Conservation (phyloP, 2,329 filamentous ascomycete genomes). For the Thelonectria discophora region DNA sequence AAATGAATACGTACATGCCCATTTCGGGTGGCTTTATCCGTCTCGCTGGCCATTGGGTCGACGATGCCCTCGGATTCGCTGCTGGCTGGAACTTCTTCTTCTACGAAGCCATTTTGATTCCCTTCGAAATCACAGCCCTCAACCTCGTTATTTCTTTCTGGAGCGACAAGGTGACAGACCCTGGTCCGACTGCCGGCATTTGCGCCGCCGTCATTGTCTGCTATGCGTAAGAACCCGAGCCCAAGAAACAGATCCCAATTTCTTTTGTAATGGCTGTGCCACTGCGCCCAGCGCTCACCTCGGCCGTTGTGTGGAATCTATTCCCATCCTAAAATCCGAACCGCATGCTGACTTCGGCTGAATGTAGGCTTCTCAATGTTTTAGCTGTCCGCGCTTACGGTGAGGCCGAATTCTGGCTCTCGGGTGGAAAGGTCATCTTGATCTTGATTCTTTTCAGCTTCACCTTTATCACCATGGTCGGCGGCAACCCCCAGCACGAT, state of each 20-base stretch:
- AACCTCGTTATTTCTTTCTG: slow-evolving; percentile 55
- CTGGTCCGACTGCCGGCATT: slow-evolving; percentile 72
- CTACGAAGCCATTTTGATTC: slow-evolving; percentile 55
- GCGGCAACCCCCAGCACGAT: slow-evolving; percentile 76
- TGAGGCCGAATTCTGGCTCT: slow-evolving; percentile 76
- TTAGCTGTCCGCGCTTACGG: slow-evolving; percentile 73
- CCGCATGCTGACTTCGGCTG: slow-evolving; percentile 43
- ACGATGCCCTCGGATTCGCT: slow-evolving; percentile 70
- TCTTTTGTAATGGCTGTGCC: slow-evolving; percentile 20
- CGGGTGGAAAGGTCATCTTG: slow-evolving; percentile 70
- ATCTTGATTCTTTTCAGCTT: slow-evolving; percentile 74
- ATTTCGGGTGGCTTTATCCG: slow-evolving; percentile 71
- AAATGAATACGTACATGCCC: slow-evolving; percentile 71
- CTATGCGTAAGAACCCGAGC: slow-evolving; percentile 59
- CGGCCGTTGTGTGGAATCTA: slow-evolving; percentile 12
- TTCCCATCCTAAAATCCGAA: slow-evolving; percentile 15
- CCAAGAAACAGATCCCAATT: slow-evolving; percentile 8
- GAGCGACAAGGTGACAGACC: slow-evolving; percentile 59
- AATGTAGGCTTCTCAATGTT: slow-evolving; percentile 64
- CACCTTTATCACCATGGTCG: slow-evolving; percentile 83
- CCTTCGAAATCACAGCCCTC: slow-evolving; percentile 55
- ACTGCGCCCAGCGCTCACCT: not conserved
- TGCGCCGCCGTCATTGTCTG: slow-evolving; percentile 64
- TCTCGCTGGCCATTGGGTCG: slow-evolving; percentile 70
- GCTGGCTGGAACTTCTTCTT: slow-evolving; percentile 57